Conservation (phyloP, 768 basidiomycete genomes). For the Mrakia frigida region DNA sequence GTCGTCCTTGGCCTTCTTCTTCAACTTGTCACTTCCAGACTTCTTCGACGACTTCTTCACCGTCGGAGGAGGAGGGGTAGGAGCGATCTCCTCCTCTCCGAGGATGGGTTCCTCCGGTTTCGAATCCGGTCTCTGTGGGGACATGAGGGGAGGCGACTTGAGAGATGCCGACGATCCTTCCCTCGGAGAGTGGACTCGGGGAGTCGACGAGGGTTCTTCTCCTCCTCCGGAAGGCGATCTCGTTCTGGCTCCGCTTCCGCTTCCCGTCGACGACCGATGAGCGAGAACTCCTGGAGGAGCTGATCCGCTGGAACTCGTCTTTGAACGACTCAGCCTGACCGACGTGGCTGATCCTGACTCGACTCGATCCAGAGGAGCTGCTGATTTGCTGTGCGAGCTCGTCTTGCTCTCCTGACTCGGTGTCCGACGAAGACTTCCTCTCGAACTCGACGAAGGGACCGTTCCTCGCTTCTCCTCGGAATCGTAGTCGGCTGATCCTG, state of each 20-base stretch:
- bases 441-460: background rate
- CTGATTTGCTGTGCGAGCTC: background rate
- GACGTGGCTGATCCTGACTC: background rate
- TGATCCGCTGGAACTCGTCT: background rate
- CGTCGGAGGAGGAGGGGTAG: slow-evolving; percentile 1
- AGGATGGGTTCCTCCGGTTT: background rate
- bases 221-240: slow-evolving; percentile 11
- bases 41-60: slow-evolving; percentile 37
- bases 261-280: slow-evolving; percentile 15
- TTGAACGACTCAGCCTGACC: background rate
- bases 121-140: background rate
- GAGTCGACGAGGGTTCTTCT: background rate
- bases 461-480: background rate
- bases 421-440: background rate
- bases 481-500: slow-evolving; percentile 13
- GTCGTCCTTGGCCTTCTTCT: slow-evolving; percentile 54
- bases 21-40: slow-evolving; percentile 48
- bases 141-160: background rate
- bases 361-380: slow-evolving; percentile 20
- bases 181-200: slow-evolving; percentile 4
- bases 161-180: background rate
- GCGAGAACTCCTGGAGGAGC: slow-evolving; percentile 21
- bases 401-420: slow-evolving; percentile 12
- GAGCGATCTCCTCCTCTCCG: background rate
- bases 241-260: background rate